A percentile compares a stretch with the other conserved stretches of the same genome.
Conservation (phyloP, 139 green algal species). For the Auxenochlorella pyrenoidosa region DNA sequence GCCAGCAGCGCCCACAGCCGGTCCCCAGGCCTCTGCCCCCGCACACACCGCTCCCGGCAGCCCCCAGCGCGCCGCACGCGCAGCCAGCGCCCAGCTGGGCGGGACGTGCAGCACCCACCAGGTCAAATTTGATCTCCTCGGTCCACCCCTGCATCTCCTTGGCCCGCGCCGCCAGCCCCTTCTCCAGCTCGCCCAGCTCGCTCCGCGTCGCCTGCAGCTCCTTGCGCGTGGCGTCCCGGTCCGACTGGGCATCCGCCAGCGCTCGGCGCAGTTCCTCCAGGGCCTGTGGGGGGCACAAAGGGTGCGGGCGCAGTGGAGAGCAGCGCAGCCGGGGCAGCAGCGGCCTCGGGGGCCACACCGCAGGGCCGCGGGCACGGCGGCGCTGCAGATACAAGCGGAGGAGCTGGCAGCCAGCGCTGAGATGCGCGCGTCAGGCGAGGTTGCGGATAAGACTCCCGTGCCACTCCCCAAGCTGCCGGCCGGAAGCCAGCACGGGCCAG, state of each 20-base stretch:
- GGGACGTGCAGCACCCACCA: background rate
- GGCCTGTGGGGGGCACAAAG: background rate
- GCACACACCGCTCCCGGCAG: too few relatives aligned
- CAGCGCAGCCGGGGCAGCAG: background rate
- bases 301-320: background rate
- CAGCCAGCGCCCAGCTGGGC: too few relatives aligned
- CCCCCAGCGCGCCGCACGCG: too few relatives aligned
- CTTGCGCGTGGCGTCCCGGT: background rate
- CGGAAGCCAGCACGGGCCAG: too few relatives aligned
- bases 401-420: background rate
- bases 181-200: background rate
- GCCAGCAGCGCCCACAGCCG: too few relatives aligned
- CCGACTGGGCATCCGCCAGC: background rate
- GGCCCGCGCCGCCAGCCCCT: background rate
- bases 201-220: background rate
- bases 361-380: too few relatives aligned
- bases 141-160: slow-evolving; percentile 1
- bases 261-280: background rate
- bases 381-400: too few relatives aligned
- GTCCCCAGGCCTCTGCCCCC: too few relatives aligned
- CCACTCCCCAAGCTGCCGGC: too few relatives aligned
- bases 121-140: slow-evolving; percentile 31
- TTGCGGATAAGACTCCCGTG: too few relatives aligned
- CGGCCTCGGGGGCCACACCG: too few relatives aligned
- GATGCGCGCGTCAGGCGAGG: too few relatives aligned